Evolutionary conservation across 768 basidiomycete genomes (phyloP), one percentile per base, ranked within the genome.

Genomic region (Mrakia frigida): DNA sequence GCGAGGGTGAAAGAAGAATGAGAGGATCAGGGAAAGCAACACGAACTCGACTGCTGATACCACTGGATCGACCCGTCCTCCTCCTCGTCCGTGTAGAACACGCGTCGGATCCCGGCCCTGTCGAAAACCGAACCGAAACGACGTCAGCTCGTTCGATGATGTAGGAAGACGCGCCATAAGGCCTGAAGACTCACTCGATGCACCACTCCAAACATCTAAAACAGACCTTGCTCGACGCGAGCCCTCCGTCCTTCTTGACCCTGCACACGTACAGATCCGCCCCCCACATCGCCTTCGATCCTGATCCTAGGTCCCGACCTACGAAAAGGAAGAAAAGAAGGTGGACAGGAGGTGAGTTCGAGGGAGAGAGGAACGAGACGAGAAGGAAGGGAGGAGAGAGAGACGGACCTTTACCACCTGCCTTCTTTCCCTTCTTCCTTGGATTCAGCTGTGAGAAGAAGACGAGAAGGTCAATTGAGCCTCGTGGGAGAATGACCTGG

Each of bases 181-280:
- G n/a, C n/a, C n/a, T n/a, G n/a, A 21, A 21, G 33, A 37, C 61
- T 63, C 61, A 63, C 61, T 63, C 61, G 21, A 63, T 63, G 33
- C 31, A 33, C 61, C 61, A 63, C 31, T 33, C 61, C n/a, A 63
- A 31, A 37, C 61, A 63, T 6, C 61, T 9, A 14, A 63, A 63
- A 33, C 61, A 63, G 35, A 63, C 35, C 33, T 63, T 63, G 61
- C 61, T 63, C 35, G 61, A 63, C 61, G 61, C 61, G 33, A 63
- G 35, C 2, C n/a, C 35, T 33, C 61, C 61, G 31, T 63, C 61
- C 61, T 63, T 63, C 61, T 63, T 63, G 61, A 63, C 61, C 61
- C 61, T 33, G 61, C 61, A 33, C n/a, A 63, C 61, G 61, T 63
- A 63, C 61, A 63, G 10, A 16, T 63, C 28, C 31, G 61, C 31